Base-by-base conservation (phyloP, 164 flowering plant species). In the Sextonia rubra region DNA sequence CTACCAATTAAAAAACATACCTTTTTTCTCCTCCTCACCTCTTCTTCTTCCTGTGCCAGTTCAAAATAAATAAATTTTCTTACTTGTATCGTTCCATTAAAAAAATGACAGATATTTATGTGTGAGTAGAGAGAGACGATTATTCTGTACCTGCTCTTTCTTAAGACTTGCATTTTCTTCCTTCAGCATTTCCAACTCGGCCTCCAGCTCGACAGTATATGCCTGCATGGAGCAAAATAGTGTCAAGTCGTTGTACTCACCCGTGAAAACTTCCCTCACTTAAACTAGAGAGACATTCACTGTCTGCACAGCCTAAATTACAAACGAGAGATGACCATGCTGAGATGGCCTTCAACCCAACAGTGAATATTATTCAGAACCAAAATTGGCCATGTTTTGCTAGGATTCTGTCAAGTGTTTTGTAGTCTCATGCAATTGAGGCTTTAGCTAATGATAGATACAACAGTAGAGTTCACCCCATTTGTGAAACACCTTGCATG, bases 121-220 rank as follows among this genome's bases (percentile, higher is more conserved):
- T 32, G 44, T 37, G 44, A 6, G 26, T 0, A 24, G 64, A 24
- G 12, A n/a, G 64, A 22, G 27, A n/a, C n/a, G 12, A 22, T 27
- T 7, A 22, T 61, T 22, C 24, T n/a, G 14, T 85, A 94, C 97
- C 93, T 87, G 77, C 44, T 88, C 84, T 49, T 83, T 90, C 73
- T 81, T 89, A 6, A 96, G 89, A 4, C 83, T 88, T 0, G 85
- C 69, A 69, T 90, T 93, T 80, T 93, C 99, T 64, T 93, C 97
- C 76, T 88, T 88, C 3, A 96, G 67, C 69, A 91, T 92, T 77
- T 93, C 94, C 68, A 96, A 68, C 73, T 93, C 97, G 15, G 94
- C 97, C 79, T 96, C 99, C 27, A 93, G 83, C 72, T 96, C 98
- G 24, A 96, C 97, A 0, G 99, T 93, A 72, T 93, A 93, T 1